Conservation (phyloP, 148 eudicot species). For the Oxyria digyna region DNA sequence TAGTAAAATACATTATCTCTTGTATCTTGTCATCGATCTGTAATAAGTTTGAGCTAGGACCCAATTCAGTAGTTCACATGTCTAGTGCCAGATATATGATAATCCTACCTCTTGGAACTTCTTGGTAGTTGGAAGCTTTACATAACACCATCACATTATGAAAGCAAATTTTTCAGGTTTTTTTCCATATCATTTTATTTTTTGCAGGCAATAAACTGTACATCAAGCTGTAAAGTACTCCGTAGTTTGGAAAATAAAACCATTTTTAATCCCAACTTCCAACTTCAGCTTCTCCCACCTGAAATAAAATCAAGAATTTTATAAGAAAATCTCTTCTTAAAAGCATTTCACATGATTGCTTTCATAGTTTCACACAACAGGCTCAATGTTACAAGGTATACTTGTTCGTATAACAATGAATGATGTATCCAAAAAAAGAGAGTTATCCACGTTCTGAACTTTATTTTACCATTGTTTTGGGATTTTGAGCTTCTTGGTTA, state of each 20-base stretch:
- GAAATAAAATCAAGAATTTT: not conserved
- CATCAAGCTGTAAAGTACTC: not conserved
- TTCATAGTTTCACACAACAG: not conserved
- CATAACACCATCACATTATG: not conserved
- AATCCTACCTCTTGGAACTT: not conserved
- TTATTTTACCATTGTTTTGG: no score
- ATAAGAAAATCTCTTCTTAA: not conserved
- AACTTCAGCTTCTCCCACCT: not conserved
- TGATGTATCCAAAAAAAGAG: no score
- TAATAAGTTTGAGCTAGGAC: not conserved
- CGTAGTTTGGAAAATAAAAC: not conserved
- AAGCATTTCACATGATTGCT: not conserved
- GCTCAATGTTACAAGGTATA: no score
- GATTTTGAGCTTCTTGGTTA: no score
- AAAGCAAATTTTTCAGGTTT: not conserved
- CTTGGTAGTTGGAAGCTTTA: not conserved
- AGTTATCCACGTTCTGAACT: no score
- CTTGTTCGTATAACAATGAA: no score
- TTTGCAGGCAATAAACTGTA: not conserved
- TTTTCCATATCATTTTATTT: no score
- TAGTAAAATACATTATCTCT: no score
- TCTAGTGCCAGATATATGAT: not conserved
- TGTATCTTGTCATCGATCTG: not conserved
- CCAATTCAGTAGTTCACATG: not conserved
- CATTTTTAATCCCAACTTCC: not conserved